Base-by-base conservation (phyloP, 2,329 filamentous ascomycete species). In the Ceratocystis huliohia region DNA sequence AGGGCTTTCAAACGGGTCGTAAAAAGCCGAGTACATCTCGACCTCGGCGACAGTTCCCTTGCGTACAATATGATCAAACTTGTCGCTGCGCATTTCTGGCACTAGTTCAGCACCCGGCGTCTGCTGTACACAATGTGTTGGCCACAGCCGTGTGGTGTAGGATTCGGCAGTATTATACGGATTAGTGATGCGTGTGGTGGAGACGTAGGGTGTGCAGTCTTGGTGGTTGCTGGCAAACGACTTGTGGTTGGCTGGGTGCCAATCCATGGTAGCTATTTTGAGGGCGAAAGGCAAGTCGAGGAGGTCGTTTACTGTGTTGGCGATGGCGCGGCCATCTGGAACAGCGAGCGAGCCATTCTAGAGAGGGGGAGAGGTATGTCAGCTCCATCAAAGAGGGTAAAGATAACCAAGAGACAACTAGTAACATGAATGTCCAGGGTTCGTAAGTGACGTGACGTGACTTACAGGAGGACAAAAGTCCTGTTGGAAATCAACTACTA, bases 1-100 rank as follows among this genome's bases (percentile, higher is more conserved):
- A 1, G 85, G 84, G 5, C 80, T 80, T 48, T 76, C 76, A 71
- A 96, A 93, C 0, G 89, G 88, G 73, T 92, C 89, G 68, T 87
- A 87, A 72, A 99, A 97, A 0, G 88, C 91, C 69, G 88, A 93
- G 76, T 96, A 97, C 88, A 96, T 96, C 76, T 99, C 94, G 1
- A 96, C 83, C 57, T 82, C 78, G 57, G 79, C 74, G 73, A 91
- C 81, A 73, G 80, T 82, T 10, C 94, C 94, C 78, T 99, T 99
- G 70, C 88, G 82, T 15, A 96, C 77, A 33, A 91, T 78, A 45
- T 76, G 71, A 70, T 93, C 81, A n/a, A 96, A 70, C 17, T 78
- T 80, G 6, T 73, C 71, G 15, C 73, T 68, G 63, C 90, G 78
- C 1, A 97, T 80, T 73, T 91, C 91, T 0, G 86, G 82, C 5